phyloP scores from a whole-genome alignment of 2,329 filamentous ascomycete species.

The Colletotrichum falcatum region DNA sequence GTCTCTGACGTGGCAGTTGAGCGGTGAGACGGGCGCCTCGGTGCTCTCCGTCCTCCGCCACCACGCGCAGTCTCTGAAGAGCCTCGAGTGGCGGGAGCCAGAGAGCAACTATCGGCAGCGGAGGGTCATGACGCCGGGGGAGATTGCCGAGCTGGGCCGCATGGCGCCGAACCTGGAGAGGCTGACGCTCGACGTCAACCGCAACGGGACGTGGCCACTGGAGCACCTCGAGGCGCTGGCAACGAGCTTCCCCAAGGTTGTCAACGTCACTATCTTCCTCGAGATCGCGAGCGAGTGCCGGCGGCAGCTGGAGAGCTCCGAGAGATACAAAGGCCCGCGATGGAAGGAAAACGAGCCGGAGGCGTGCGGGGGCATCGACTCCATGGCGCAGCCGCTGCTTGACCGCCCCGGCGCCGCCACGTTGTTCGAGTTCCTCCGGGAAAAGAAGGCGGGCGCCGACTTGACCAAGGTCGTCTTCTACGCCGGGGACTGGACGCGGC shows the following conservation, averaged over 20 bases:
- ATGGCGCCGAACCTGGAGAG: conserved; percentile 10
- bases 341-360: neutral
- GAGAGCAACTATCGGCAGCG: conserved; percentile 8
- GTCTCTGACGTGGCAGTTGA: conserved; percentile 18
- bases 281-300: conserved; percentile 30
- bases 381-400: conserved; percentile 17
- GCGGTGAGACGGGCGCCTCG: neutral
- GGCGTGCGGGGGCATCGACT: neutral
- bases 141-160: conserved; percentile 2
- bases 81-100: conserved; percentile 25
- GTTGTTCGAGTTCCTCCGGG: neutral
- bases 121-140: neutral
- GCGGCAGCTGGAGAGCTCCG: neutral
- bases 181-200: conserved; percentile 33
- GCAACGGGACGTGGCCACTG: conserved; percentile 12
- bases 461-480: conserved; percentile 9
- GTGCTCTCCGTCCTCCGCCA: conserved; percentile 2
- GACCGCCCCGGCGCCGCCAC: neutral
- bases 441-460: neutral
- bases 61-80: conserved; percentile 21
- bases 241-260: conserved; percentile 17
- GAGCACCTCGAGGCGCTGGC: conserved; percentile 26
- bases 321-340: neutral
- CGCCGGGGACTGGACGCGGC: conserved; percentile 16
- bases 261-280: conserved; percentile 23